Evolutionary conservation across 257 asterid species (phyloP).

Genomic region (Anisodus tanguticus): DNA sequence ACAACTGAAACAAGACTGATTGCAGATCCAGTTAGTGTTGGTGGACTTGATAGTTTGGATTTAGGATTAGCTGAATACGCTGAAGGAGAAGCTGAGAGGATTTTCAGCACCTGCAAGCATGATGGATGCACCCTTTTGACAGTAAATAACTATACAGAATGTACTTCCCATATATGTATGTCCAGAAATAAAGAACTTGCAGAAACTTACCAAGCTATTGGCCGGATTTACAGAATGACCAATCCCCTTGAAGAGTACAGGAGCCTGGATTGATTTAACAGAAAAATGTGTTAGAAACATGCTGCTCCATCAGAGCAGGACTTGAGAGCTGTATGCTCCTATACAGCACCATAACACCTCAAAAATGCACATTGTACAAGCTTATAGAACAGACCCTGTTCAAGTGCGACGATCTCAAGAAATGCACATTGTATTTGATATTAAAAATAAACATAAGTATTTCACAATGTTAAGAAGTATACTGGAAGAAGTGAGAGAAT

Average conservation of each 20-base stretch:
- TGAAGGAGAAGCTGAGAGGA: constrained; percentile 81
- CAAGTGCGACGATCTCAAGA: not conserved
- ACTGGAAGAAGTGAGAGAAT: not conserved
- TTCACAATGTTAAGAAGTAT: not conserved
- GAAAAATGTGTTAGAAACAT: constrained; percentile 12
- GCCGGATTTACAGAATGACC: constrained; percentile 82
- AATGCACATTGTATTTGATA: not conserved
- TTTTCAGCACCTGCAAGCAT: constrained; percentile 61
- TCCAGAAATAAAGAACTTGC: constrained; percentile 9
- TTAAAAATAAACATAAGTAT: not conserved
- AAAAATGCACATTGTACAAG: not conserved
- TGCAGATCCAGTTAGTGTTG: constrained; percentile 70
- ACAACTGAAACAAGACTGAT: constrained; percentile 81
- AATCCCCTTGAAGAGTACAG: constrained; percentile 82
- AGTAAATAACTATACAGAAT: not conserved
- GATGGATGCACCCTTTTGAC: constrained; percentile 26
- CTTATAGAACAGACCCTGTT: not conserved
- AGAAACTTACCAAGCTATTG: constrained; percentile 67
- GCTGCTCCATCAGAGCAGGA: not conserved
- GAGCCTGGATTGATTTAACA: constrained; percentile 58
- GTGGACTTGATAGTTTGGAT: constrained; percentile 69
- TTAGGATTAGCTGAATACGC: constrained; percentile 86
- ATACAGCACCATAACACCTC: not conserved
- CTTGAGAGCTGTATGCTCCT: not conserved
- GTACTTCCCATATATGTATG: not conserved